These are phyloP conservation scores for Cicer arietinum DNA, from an alignment of 306 rosid genomes.

Conservation along the genomic window DNA sequence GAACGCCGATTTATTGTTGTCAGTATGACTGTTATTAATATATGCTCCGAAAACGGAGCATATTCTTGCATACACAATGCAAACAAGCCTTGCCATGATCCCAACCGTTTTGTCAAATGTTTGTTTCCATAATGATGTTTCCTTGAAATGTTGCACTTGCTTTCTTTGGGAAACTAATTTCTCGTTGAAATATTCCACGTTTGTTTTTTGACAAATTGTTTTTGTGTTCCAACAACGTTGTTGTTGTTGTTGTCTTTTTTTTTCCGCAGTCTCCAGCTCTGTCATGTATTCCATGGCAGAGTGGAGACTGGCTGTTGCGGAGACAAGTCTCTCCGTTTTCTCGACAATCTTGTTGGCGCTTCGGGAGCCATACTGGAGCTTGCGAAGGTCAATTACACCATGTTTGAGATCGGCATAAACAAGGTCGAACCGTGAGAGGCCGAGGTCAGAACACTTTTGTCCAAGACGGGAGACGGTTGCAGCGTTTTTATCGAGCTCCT, in stretches of 20 bases:
- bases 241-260: slow-evolving; percentile 40
- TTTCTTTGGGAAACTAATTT: slow-evolving; percentile 48
- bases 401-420: slow-evolving; percentile 52
- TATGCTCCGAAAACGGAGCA: slow-evolving; percentile 54
- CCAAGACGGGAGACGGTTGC: slow-evolving; percentile 52
- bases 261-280: slow-evolving; percentile 52
- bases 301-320: slow-evolving; percentile 43
- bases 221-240: not conserved
- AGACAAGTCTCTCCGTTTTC: slow-evolving; percentile 55
- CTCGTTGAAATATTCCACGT: slow-evolving; percentile 42
- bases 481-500: slow-evolving; percentile 55
- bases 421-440: slow-evolving; percentile 51
- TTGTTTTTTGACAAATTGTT: slow-evolving; percentile 5
- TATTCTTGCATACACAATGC: slow-evolving; percentile 61
- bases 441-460: slow-evolving; percentile 50
- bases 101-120: slow-evolving; percentile 59
- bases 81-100: slow-evolving; percentile 60
- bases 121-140: slow-evolving; percentile 67
- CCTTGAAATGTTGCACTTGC: slow-evolving; percentile 59
- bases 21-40: slow-evolving; percentile 14
- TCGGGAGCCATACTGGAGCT: slow-evolving; percentile 35
- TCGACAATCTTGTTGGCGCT: slow-evolving; percentile 22
- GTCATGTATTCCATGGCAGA: slow-evolving; percentile 49
- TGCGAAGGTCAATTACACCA: slow-evolving; percentile 48
- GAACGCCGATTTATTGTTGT: not conserved